phyloP scores from a whole-genome alignment of 805 yeast genomes.

The Myxozyma udenii region DNA sequence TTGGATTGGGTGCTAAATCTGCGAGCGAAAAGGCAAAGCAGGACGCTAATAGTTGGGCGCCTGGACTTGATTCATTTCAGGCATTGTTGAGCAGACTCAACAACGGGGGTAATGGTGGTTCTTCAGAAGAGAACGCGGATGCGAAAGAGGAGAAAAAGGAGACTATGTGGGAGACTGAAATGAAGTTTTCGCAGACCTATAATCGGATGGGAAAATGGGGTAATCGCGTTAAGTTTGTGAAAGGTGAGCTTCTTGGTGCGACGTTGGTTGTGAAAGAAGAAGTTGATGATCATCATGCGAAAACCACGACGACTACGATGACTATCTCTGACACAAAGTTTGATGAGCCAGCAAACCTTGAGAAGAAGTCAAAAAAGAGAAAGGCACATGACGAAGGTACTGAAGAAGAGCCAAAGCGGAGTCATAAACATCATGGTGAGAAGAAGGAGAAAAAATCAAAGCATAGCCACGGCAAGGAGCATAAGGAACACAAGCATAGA shows the following conservation, averaged over 20 bases:
- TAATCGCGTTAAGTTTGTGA: constrained; percentile 84
- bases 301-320: constrained; percentile 21
- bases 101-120: constrained; percentile 47
- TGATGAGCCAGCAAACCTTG: background rate
- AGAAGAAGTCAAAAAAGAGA: background rate
- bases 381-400: constrained; percentile 28
- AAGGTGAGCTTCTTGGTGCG: constrained; percentile 77
- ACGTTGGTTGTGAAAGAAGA: constrained; percentile 45
- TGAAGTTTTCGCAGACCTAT: constrained; percentile 47
- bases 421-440: constrained; percentile 30
- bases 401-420: constrained; percentile 35
- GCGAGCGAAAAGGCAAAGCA: constrained; percentile 61
- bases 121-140: background rate
- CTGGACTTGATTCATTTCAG: constrained; percentile 91
- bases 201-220: constrained; percentile 61
- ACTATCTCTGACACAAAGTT: background rate
- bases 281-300: background rate
- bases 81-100: constrained; percentile 82
- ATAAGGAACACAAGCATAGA: constrained; percentile 32
- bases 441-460: constrained; percentile 19
- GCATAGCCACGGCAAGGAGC: constrained; percentile 19
- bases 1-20: constrained; percentile 65
- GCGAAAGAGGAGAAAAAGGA: constrained; percentile 37
- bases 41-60: constrained; percentile 73
- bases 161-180: constrained; percentile 53